phyloP scores from a whole-genome alignment of 176 grass and related monocot genomes.

The Zoysia pacifica region DNA sequence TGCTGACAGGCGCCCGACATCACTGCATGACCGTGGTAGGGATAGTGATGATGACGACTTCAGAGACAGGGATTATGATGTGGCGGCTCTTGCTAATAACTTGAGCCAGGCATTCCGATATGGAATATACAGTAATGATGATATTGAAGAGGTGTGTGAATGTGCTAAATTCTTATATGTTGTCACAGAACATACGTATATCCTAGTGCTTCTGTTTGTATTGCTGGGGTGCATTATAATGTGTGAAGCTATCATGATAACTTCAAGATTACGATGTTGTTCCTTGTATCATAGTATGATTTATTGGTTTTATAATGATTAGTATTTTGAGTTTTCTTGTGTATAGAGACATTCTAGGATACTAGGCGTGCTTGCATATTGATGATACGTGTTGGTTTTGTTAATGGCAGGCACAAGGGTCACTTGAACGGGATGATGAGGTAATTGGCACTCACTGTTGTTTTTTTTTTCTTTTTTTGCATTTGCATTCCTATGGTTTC shows the following conservation, averaged over 20 bases:
- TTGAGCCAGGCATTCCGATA: constrained; percentile 94
- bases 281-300: background rate
- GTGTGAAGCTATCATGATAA: constrained; percentile 23
- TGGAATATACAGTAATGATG: constrained; percentile 87
- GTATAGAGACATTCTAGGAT: constrained; percentile 3
- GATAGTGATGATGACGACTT: constrained; percentile 98
- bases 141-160: constrained; percentile 67
- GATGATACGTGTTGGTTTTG: constrained; percentile 27
- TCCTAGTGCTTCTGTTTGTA: background rate
- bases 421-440: constrained; percentile 98
- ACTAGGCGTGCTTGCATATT: constrained; percentile 3
- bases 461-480: background rate
- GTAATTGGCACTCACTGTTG: constrained; percentile 43
- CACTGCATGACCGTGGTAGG: constrained; percentile 81
- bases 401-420: constrained; percentile 80
- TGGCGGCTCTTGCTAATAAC: constrained; percentile 91
- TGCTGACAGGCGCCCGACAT: constrained; percentile 77
- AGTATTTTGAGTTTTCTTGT: background rate
- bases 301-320: constrained; percentile 1
- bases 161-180: constrained; percentile 23
- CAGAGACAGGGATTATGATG: constrained; percentile 95
- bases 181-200: background rate
- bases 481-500: constrained; percentile 18
- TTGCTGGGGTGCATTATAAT: background rate
- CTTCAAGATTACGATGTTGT: constrained; percentile 16